These are phyloP conservation scores for Citrullus colocynthis DNA, from an alignment of 306 rosid genomes.

Conservation along the genomic window DNA sequence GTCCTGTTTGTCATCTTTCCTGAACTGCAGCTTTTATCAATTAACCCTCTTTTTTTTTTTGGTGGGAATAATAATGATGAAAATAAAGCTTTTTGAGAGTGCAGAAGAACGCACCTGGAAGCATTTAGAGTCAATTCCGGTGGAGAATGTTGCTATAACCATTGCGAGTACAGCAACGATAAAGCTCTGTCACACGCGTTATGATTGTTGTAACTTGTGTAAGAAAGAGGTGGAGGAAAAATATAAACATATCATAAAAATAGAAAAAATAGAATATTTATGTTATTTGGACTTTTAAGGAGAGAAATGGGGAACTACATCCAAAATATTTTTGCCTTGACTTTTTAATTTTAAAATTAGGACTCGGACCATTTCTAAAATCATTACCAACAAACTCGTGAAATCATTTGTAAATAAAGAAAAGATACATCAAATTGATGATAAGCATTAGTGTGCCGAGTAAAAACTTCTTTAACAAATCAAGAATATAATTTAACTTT, in stretches of 20 bases:
- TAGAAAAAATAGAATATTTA: not conserved
- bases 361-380: not conserved
- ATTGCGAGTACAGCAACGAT: constrained; percentile 68
- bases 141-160: constrained; percentile 85
- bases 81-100: not conserved
- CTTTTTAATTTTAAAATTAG: not conserved
- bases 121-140: constrained; percentile 89
- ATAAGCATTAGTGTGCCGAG: not conserved
- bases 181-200: constrained; percentile 55
- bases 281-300: not conserved
- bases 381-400: not conserved
- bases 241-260: not conserved
- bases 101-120: constrained; percentile 56
- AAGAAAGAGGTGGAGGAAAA: not conserved
- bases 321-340: not conserved
- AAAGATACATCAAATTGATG: not conserved
- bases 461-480: not conserved
- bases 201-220: not conserved
- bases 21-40: constrained; percentile 44
- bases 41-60: not conserved
- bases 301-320: not conserved
- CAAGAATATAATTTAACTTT: not conserved
- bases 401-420: not conserved
- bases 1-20: constrained; percentile 36
- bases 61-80: constrained; percentile 4